Conservation (phyloP, 768 basidiomycete genomes). For the Mycena galericulata region DNA sequence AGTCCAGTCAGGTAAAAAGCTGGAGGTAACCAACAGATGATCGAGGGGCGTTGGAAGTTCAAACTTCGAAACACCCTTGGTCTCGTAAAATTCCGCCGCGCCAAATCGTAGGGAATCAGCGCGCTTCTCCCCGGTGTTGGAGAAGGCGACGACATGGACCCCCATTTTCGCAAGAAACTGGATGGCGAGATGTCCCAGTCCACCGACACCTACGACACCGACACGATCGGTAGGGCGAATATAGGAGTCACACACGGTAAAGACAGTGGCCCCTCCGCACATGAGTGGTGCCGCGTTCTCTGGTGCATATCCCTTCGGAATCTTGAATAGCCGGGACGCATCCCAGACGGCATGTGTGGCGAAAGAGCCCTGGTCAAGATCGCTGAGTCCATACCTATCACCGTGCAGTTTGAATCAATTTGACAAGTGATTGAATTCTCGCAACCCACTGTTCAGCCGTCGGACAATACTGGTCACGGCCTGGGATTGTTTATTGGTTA, state of each 20-base stretch:
- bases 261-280: constrained; percentile 35
- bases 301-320: constrained; percentile 45
- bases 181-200: constrained; percentile 53
- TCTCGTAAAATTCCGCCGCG: constrained; percentile 50
- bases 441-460: constrained; percentile 1
- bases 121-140: constrained; percentile 45
- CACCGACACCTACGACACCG: constrained; percentile 49
- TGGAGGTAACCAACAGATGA: constrained; percentile 46
- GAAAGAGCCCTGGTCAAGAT: constrained; percentile 50
- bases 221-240: constrained; percentile 47
- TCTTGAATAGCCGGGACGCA: constrained; percentile 46
- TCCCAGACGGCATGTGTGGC: constrained; percentile 50
- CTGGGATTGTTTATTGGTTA: neutral
- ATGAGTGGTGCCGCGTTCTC: constrained; percentile 49
- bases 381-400: constrained; percentile 26
- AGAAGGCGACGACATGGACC: constrained; percentile 52
- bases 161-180: constrained; percentile 55
- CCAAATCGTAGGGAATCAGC: constrained; percentile 47
- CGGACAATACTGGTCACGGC: constrained; percentile 19
- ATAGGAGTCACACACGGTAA: constrained; percentile 20
- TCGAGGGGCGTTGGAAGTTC: constrained; percentile 43
- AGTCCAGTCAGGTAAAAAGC: constrained; percentile 14
- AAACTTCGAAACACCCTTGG: constrained; percentile 38
- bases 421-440: too few species aligned
- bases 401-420: neutral